Conservation (phyloP, 2,329 filamentous ascomycete genomes). For the Ceratocystiopsis minuta region DNA sequence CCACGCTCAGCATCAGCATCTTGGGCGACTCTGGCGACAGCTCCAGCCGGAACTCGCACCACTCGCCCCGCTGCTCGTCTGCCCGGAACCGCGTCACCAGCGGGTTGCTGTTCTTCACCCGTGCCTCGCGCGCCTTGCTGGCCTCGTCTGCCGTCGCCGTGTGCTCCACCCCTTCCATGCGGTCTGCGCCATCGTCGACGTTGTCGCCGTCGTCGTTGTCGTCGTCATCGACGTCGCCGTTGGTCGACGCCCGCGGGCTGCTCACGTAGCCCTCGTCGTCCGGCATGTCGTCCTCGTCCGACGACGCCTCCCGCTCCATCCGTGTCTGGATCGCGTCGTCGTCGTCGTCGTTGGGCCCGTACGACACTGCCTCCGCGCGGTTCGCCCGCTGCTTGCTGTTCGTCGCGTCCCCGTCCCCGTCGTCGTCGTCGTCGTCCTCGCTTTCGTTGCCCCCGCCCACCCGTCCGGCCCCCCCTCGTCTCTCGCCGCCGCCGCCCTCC, state of each 20-base stretch:
- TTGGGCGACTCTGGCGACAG: constrained; percentile 71
- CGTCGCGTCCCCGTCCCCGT: constrained; percentile 62
- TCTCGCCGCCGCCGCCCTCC: constrained; percentile 18
- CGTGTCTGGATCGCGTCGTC: constrained; percentile 57
- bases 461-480: constrained; percentile 2
- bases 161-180: constrained; percentile 15
- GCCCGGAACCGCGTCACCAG: constrained; percentile 66
- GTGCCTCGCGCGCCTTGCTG: constrained; percentile 36
- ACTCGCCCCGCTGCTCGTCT: constrained; percentile 53
- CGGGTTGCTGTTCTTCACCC: constrained; percentile 43
- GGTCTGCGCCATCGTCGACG: constrained; percentile 10
- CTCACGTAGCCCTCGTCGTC: constrained; percentile 32
- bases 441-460: constrained; percentile 21
- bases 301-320: constrained; percentile 38
- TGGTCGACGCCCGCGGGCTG: no score
- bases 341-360: constrained; percentile 83
- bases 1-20: constrained; percentile 78
- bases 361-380: constrained; percentile 65
- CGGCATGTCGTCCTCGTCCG: constrained; percentile 23
- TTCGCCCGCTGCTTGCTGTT: constrained; percentile 59
- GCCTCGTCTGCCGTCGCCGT: constrained; percentile 7
- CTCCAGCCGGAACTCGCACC: constrained; percentile 67
- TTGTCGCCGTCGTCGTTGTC: neutral
- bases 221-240: neutral
- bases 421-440: constrained; percentile 51